Evolutionary conservation across 768 basidiomycete species (phyloP).

Genomic region (Calocybe indica): DNA sequence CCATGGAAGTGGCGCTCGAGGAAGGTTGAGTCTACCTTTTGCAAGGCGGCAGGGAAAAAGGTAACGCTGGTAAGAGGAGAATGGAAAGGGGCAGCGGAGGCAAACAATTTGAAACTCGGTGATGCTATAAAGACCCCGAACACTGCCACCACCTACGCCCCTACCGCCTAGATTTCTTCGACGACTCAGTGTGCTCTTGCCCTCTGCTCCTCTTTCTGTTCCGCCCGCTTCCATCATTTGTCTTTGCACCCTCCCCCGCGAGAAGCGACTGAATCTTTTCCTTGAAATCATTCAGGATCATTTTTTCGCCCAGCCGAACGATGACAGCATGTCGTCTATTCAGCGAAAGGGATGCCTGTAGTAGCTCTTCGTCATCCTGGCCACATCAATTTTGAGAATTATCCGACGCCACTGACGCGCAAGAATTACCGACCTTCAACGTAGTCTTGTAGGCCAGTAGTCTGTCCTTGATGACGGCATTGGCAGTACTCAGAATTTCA

Average conservation of each 20-base stretch:
- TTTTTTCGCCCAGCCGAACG: constrained; percentile 79
- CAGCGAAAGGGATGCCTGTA: constrained; percentile 30
- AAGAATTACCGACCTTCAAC: constrained; percentile 38
- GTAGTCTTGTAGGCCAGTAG: constrained; percentile 51
- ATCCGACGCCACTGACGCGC: neutral
- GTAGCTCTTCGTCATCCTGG: constrained; percentile 46
- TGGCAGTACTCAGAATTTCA: constrained; percentile 39
- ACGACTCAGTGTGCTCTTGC: neutral
- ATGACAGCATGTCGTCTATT: constrained; percentile 59
- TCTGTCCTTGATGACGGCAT: constrained; percentile 43
- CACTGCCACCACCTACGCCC: constrained; percentile 1
- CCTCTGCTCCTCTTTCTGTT: constrained; percentile 11
- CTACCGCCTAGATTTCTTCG: constrained; percentile 8
- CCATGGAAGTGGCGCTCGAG: constrained; percentile 7
- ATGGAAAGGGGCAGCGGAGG: neutral
- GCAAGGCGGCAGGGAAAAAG: too few relatives aligned
- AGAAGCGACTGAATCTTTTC: constrained; percentile 12
- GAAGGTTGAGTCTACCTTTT: neutral
- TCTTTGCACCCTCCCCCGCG: neutral
- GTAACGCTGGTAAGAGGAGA: too few relatives aligned
- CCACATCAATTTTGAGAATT: constrained; percentile 1
- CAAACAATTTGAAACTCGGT: neutral
- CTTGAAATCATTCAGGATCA: constrained; percentile 40
- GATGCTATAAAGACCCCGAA: constrained; percentile 7
- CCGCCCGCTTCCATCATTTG: constrained; percentile 1